These are phyloP conservation scores for Aspergillus egyptiacus DNA, from an alignment of 495 filamentous ascomycete genomes.

Conservation along the genomic window DNA sequence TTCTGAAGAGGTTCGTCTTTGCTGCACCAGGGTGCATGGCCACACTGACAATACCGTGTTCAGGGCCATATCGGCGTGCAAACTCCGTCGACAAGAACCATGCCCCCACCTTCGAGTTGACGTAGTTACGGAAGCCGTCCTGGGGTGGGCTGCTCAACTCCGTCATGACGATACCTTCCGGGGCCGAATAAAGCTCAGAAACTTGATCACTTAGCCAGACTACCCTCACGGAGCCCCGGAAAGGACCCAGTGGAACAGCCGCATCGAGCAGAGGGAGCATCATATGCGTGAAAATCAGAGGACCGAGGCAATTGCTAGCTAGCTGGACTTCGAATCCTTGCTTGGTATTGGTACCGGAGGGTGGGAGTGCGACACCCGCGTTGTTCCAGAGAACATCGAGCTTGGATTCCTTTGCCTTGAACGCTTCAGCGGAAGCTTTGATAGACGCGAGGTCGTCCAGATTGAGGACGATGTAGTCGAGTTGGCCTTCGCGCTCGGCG, in stretches of 20 bases:
- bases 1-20: constrained; percentile 26
- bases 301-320: constrained; percentile 36
- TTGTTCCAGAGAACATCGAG: constrained; percentile 54
- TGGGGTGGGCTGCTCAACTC: constrained; percentile 17
- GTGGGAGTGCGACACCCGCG: constrained; percentile 41
- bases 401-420: constrained; percentile 32
- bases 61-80: constrained; percentile 18
- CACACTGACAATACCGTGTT: constrained; percentile 32
- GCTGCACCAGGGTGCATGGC: constrained; percentile 39
- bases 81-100: constrained; percentile 31
- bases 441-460: constrained; percentile 48
- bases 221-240: constrained; percentile 21
- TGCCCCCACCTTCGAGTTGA: constrained; percentile 35
- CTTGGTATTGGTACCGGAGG: constrained; percentile 20
- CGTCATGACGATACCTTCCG: constrained; percentile 19
- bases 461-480: constrained; percentile 41
- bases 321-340: constrained; percentile 38
- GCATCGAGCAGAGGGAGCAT: constrained; percentile 23
- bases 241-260: constrained; percentile 5
- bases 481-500: constrained; percentile 16
- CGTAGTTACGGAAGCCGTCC: constrained; percentile 25
- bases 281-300: constrained; percentile 28
- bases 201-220: constrained; percentile 27
- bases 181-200: constrained; percentile 21
- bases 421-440: constrained; percentile 36